Conservation (phyloP, 371 early-diverging fungal genomes). For the Smittium mucronatum region DNA sequence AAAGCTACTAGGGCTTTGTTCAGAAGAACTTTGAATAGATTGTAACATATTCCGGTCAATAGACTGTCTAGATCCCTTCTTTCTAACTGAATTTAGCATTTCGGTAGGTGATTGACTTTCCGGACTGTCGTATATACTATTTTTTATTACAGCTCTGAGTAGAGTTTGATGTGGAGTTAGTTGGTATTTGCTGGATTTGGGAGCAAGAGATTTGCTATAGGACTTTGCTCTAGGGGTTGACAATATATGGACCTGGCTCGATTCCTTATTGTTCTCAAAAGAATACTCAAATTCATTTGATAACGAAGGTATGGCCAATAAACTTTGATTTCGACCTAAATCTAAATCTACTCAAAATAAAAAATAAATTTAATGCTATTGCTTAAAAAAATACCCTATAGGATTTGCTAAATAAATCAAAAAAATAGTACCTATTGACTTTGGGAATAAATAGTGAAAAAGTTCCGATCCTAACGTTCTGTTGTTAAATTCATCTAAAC, state of each 20-base stretch:
- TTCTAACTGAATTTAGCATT: background rate
- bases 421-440: background rate
- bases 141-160: conserved; percentile 1
- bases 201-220: no score
- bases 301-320: background rate
- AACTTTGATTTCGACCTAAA: background rate
- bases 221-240: background rate
- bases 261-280: background rate
- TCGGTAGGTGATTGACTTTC: background rate
- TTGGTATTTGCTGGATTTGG: background rate
- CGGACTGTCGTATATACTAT: background rate
- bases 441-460: background rate
- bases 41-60: background rate
- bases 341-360: background rate
- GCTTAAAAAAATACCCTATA: background rate
- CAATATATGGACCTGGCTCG: background rate
- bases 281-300: background rate
- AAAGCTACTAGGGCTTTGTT: background rate
- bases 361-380: background rate
- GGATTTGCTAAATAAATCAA: no score
- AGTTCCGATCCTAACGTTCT: background rate
- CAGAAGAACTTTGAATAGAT: background rate
- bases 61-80: background rate
- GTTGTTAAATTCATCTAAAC: background rate
- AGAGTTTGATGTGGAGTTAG: conserved; percentile 9